Evolutionary conservation across 2,329 filamentous ascomycete genomes (phyloP).

Genomic region (Neophaeococcomyces mojaviensis): DNA sequence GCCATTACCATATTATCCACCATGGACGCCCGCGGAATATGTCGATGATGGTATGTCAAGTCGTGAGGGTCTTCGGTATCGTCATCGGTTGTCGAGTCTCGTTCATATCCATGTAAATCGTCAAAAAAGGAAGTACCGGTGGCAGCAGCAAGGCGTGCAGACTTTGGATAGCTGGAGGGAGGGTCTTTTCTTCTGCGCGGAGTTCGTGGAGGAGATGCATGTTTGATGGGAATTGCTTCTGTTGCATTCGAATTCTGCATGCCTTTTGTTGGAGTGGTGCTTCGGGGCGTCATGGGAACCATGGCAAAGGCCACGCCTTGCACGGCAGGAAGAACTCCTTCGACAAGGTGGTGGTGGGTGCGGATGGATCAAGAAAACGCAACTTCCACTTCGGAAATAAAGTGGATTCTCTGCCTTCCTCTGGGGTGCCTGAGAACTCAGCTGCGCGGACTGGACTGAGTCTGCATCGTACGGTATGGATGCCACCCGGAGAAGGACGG

Average conservation of each 20-base stretch:
- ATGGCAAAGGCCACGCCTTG: too few relatives aligned
- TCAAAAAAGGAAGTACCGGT: slow-evolving; percentile 4
- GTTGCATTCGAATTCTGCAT: not conserved
- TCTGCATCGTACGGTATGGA: too few relatives aligned
- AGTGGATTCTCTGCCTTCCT: too few relatives aligned
- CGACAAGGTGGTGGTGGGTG: too few relatives aligned
- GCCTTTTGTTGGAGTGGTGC: slow-evolving; percentile 2
- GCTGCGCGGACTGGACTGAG: too few relatives aligned
- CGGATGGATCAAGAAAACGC: too few relatives aligned
- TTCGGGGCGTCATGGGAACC: not conserved
- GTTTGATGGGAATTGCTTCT: not conserved
- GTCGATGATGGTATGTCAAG: slow-evolving; percentile 67
- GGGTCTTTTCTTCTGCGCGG: slow-evolving; percentile 8
- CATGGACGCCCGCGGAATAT: slow-evolving; percentile 78
- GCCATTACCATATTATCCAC: slow-evolving; percentile 94
- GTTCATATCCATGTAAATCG: slow-evolving; percentile 6
- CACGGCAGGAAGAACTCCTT: too few relatives aligned
- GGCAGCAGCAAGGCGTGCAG: slow-evolving; percentile 5
- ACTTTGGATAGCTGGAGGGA: slow-evolving; percentile 8
- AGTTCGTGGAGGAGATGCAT: slow-evolving; percentile 6
- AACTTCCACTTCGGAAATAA: too few relatives aligned
- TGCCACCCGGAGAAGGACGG: too few relatives aligned
- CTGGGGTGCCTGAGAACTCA: too few relatives aligned
- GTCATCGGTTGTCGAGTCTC: slow-evolving; percentile 12
- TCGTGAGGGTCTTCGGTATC: slow-evolving; percentile 66